Base-by-base conservation (phyloP, 345 rosid genomes). In the Brassica incana region DNA sequence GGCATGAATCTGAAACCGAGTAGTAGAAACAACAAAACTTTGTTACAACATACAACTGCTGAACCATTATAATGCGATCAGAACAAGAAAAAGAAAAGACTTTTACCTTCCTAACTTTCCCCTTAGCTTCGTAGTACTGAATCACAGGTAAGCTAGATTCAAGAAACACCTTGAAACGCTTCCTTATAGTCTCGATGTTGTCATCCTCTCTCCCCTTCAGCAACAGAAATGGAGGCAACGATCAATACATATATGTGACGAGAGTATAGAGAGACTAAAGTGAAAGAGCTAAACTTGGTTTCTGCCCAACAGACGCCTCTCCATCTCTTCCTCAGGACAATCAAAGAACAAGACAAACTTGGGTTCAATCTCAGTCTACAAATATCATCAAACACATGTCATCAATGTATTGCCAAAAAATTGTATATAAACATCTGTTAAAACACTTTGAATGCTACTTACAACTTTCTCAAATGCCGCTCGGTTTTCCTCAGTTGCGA, bases 401-500 rank as follows among this genome's bases (percentile, higher is more conserved):
- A n/a, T n/a, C n/a, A n/a, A n/a, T n/a, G n/a, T n/a, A n/a, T n/a
- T n/a, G n/a, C n/a, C n/a, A n/a, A n/a, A n/a, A n/a, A n/a, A n/a
- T n/a, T n/a, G n/a, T n/a, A n/a, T n/a, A n/a, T n/a, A n/a, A n/a
- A n/a, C n/a, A n/a, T n/a, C n/a, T n/a, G n/a, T n/a, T n/a, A n/a
- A n/a, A n/a, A n/a, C n/a, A n/a, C 5, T 3, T 25, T 15, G 4
- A 23, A 18, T 38, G 67, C 65, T n/a, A 76, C 92, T 89, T 85
- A 89, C 97, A 75, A 86, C 88, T 72, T 68, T 85, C 69, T 90
- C 97, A 83, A 92, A 94, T 56, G 96, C 93, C 4, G 89, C 88
- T 54, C 92, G 92, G 83, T 92, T 94, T 77, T 90, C 94, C 85
- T 94, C 98, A 74, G n/a, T 94, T 87, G 8, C 97, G 88, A 81